These are phyloP conservation scores for Stachybotrys echinatus DNA, from an alignment of 2,329 filamentous ascomycete genomes.

Conservation along the genomic window DNA sequence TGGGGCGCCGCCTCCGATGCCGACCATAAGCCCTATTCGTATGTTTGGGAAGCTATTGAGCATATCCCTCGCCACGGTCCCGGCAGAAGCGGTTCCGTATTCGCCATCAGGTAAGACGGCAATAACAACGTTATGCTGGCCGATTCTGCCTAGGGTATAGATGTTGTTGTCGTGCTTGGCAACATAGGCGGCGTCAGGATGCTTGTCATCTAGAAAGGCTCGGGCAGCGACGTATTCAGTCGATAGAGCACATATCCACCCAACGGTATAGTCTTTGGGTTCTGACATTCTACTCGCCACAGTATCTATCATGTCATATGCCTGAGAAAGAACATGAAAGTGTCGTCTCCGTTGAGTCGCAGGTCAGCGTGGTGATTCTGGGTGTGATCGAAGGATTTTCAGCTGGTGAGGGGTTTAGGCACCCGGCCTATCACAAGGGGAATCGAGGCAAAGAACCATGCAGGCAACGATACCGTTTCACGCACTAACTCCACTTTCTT, in stretches of 20 bases:
- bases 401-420: too few relatives aligned
- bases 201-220: slow-evolving; percentile 29
- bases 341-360: too few relatives aligned
- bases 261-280: slow-evolving; percentile 27
- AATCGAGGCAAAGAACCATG: too few relatives aligned
- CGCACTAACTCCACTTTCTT: too few relatives aligned
- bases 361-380: too few relatives aligned
- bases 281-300: too few relatives aligned
- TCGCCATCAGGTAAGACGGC: slow-evolving; percentile 6
- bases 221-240: slow-evolving; percentile 30
- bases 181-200: slow-evolving; percentile 15
- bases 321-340: too few relatives aligned
- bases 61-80: slow-evolving; percentile 18
- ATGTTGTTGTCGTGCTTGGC: slow-evolving; percentile 5
- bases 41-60: slow-evolving; percentile 21
- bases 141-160: slow-evolving; percentile 9
- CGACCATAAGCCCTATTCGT: slow-evolving; percentile 10
- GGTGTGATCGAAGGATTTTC: too few relatives aligned
- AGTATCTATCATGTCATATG: too few relatives aligned
- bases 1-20: slow-evolving; percentile 24
- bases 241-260: slow-evolving; percentile 36
- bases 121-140: slow-evolving; percentile 11
- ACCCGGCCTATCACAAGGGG: too few relatives aligned
- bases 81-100: slow-evolving; percentile 6
- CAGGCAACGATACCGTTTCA: too few relatives aligned